Percentiles rank a stretch among this genome's conserved stretches.
Evolutionary conservation across 2,329 filamentous ascomycete genomes (phyloP).

Genomic region (Waltergamsia citrina): DNA sequence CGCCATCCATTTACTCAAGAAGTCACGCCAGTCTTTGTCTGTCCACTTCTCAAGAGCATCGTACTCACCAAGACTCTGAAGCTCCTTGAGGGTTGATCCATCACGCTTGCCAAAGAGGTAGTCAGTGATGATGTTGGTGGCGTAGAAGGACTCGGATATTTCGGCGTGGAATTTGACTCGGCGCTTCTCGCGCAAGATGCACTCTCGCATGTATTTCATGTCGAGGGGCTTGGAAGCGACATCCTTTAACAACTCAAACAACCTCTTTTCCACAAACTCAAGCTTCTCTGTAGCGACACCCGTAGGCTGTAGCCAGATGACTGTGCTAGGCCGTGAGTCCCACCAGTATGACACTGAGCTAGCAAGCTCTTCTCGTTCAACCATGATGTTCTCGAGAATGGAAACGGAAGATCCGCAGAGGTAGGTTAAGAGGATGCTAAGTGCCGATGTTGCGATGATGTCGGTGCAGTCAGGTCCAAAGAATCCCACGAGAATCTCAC

Average conservation of each 20-base stretch:
- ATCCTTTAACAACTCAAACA: constrained; percentile 76
- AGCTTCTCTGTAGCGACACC: constrained; percentile 84
- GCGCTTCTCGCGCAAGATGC: constrained; percentile 70
- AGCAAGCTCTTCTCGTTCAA: constrained; percentile 86
- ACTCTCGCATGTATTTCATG: constrained; percentile 84
- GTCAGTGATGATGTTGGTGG: constrained; percentile 79
- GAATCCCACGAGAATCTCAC: constrained; percentile 79
- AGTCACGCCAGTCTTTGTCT: constrained; percentile 74
- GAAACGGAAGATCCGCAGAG: constrained; percentile 90
- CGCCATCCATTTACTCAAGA: constrained; percentile 73
- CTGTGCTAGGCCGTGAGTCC: constrained; percentile 69
- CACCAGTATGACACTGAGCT: constrained; percentile 75
- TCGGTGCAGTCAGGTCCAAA: constrained; percentile 79
- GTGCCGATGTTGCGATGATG: constrained; percentile 54
- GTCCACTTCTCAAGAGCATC: constrained; percentile 70
- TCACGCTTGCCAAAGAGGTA: constrained; percentile 84
- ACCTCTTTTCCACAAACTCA: constrained; percentile 70
- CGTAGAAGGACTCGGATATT: constrained; percentile 70
- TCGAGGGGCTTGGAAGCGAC: constrained; percentile 74
- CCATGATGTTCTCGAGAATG: constrained; percentile 80
- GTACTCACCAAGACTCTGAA: constrained; percentile 48
- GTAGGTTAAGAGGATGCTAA: constrained; percentile 76
- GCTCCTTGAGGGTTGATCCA: constrained; percentile 61
- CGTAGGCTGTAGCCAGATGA: constrained; percentile 79
- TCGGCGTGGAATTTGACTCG: constrained; percentile 80